A percentile compares a stretch with the other conserved stretches of the same genome.
Conservation (phyloP, 257 asterid genomes). For the Coffea eugenioides region DNA sequence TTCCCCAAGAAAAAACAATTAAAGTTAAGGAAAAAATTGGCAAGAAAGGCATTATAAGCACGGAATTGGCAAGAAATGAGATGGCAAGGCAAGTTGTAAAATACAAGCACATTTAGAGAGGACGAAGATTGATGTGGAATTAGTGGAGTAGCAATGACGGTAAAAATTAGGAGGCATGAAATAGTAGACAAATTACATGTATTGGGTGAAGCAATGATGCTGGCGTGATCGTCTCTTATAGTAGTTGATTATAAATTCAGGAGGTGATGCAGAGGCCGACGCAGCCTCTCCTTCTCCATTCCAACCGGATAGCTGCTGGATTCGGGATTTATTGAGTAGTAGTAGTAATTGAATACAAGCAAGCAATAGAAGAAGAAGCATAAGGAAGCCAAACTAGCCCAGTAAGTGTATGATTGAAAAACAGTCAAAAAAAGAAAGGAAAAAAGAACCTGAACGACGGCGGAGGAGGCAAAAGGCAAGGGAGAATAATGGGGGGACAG, state of each 20-base stretch:
- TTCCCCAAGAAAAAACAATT: background rate
- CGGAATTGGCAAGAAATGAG: no score
- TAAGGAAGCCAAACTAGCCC: background rate
- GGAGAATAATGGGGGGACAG: conserved; percentile 59
- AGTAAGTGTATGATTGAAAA: no score
- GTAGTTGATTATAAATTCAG: conserved; percentile 55
- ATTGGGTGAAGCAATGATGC: conserved; percentile 62
- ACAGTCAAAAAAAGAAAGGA: no score
- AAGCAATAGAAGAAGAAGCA: background rate
- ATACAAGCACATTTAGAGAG: no score
- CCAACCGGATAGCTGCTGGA: conserved; percentile 44
- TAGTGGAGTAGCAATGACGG: no score
- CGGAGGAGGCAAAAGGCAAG: conserved; percentile 71
- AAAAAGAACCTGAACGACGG: conserved; percentile 65
- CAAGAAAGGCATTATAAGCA: no score
- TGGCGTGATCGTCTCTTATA: conserved; percentile 35
- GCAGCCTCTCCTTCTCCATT: conserved; percentile 28
- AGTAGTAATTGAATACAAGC: background rate
- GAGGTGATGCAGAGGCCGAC: conserved; percentile 20
- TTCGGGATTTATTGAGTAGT: no score
- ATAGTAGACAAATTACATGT: conserved; percentile 3
- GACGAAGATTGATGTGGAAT: no score
- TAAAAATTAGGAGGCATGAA: no score
- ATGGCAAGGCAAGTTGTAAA: no score
- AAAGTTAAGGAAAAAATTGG: background rate